A percentile compares a stretch with the other conserved stretches of the same genome.
phyloP scores from a whole-genome alignment of 2,329 filamentous ascomycete species.

The Davidsoniella neocaledoniae region DNA sequence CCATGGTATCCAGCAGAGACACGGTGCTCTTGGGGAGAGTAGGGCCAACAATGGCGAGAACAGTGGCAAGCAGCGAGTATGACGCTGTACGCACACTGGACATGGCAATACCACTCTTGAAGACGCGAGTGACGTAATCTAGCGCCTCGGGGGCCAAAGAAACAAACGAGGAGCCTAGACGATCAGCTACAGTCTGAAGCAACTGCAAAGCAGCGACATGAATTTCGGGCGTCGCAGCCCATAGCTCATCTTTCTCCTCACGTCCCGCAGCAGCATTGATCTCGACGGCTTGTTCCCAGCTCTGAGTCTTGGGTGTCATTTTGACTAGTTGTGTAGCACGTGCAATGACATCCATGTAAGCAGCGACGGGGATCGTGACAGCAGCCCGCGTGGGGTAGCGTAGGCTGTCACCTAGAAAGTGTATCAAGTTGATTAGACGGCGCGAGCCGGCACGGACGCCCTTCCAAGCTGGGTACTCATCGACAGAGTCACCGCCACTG shows the following conservation, averaged over 20 bases:
- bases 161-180: constrained; percentile 40
- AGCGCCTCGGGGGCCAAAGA: constrained; percentile 47
- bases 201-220: constrained; percentile 56
- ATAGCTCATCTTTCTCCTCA: constrained; percentile 69
- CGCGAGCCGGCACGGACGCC: constrained; percentile 60
- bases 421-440: constrained; percentile 48
- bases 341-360: constrained; percentile 50
- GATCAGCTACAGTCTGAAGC: constrained; percentile 36
- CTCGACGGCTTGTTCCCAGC: constrained; percentile 35
- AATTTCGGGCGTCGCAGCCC: constrained; percentile 54
- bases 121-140: constrained; percentile 57
- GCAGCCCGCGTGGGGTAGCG: constrained; percentile 44
- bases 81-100: constrained; percentile 38
- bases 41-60: constrained; percentile 47
- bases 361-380: constrained; percentile 50
- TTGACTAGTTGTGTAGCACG: constrained; percentile 51
- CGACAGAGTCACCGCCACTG: constrained; percentile 27
- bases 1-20: constrained; percentile 41
- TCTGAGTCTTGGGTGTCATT: constrained; percentile 30
- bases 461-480: constrained; percentile 50
- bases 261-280: constrained; percentile 56
- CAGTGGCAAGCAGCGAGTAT: constrained; percentile 40
- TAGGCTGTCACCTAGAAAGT: constrained; percentile 47
- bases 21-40: constrained; percentile 50
- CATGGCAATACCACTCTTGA: constrained; percentile 38